Conservation (phyloP, 2,329 filamentous ascomycete genomes). For the Penicillium frequentans region DNA sequence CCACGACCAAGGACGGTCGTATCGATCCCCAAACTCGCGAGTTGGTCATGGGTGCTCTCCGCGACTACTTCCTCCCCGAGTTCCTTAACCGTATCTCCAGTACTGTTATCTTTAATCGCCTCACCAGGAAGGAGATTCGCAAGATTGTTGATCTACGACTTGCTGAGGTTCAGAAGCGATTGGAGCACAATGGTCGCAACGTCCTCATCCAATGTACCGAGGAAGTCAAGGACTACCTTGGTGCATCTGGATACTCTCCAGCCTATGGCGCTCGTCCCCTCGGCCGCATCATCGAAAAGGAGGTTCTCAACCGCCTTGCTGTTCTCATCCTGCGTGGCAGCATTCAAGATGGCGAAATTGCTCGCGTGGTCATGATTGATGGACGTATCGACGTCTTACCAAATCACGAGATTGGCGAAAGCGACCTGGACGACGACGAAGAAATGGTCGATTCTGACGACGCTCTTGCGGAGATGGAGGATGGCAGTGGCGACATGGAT, state of each 20-base stretch:
- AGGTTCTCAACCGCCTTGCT: conserved; percentile 90
- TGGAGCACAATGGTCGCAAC: conserved; percentile 81
- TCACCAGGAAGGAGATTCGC: conserved; percentile 85
- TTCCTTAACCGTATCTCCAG: conserved; percentile 98
- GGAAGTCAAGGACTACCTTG: conserved; percentile 90
- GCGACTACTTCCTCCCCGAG: conserved; percentile 96
- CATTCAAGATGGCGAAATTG: conserved; percentile 81
- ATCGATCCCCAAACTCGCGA: conserved; percentile 85
- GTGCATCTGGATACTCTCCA: conserved; percentile 87
- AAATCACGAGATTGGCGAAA: conserved; percentile 66
- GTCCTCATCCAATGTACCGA: conserved; percentile 79
- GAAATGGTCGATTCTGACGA: conserved; percentile 63
- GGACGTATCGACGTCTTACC: conserved; percentile 78
- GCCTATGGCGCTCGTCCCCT: conserved; percentile 92
- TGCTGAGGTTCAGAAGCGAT: conserved; percentile 83
- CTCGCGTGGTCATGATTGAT: conserved; percentile 74
- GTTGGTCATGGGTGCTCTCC: conserved; percentile 84
- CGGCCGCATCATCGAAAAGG: conserved; percentile 88
- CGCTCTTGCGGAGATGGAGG: conserved; percentile 69
- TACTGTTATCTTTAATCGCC: conserved; percentile 96
- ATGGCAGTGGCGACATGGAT: conserved; percentile 59
- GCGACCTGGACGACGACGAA: conserved; percentile 67
- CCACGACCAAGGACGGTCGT: conserved; percentile 73
- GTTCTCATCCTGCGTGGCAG: conserved; percentile 85
- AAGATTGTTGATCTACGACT: conserved; percentile 93